Percentiles rank a stretch among this genome's conserved stretches.
phyloP scores from a whole-genome alignment of 176 grass and related monocot genomes.

The Oryza meridionalis region DNA sequence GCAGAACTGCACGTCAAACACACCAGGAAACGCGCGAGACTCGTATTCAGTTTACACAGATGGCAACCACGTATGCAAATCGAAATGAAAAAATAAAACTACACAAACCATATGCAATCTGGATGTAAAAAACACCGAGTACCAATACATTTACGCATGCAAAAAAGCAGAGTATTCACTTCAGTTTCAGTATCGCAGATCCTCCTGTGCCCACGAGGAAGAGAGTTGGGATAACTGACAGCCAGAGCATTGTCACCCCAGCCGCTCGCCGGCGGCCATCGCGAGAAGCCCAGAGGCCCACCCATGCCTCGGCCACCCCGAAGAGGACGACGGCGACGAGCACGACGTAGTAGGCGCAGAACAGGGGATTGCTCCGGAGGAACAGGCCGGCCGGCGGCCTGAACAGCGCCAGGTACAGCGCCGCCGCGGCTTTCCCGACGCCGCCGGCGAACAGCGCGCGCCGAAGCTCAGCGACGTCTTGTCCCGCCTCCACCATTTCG shows the following conservation, averaged over 20 bases:
- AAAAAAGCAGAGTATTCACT: background rate
- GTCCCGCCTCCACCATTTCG: background rate
- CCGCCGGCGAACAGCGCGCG: constrained; percentile 22
- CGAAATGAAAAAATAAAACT: background rate
- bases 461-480: constrained; percentile 20
- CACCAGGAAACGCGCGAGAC: background rate
- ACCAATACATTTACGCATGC: background rate
- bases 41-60: too few species aligned
- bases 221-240: background rate
- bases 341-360: background rate
- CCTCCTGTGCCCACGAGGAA: background rate
- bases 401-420: constrained; percentile 41
- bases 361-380: background rate
- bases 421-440: background rate
- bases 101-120: background rate
- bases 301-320: background rate
- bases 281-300: background rate
- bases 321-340: background rate
- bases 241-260: background rate
- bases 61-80: background rate
- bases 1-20: background rate
- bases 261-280: background rate
- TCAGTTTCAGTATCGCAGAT: background rate
- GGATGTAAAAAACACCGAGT: background rate
- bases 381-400: background rate